Evolutionary conservation across 2,329 filamentous ascomycete genomes (phyloP), one percentile per base, ranked within the genome.

Genomic region (Fusarium falciforme): DNA sequence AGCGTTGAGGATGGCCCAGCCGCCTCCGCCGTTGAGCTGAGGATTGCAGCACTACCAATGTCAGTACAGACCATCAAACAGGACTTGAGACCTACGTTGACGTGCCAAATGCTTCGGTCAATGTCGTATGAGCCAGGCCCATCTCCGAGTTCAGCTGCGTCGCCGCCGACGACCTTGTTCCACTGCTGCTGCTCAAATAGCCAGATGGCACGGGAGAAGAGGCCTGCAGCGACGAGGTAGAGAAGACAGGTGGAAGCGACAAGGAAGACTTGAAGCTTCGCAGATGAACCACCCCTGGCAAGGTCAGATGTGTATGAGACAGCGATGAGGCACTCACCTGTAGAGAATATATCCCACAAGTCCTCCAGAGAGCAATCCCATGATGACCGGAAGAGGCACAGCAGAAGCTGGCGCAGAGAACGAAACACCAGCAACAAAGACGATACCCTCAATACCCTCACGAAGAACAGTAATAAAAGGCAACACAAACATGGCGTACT

Each of bases 1-100:
- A 67, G 93, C 91, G 78, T 97, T 96, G 87, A 97, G 94, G 74
- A 97, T 91, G 64, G 93, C 94, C 94, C 94, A 97, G 52, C 93
- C 93, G 40, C 92, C 91, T 57, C 92, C 92, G 31, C 93, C 92
- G 71, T 94, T 91, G 42, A 92, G 83, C 61, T 90, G 84, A 0
- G 94, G 92, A 77, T 90, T 95, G 81, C 94, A 96, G 85, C 93
- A 97, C 91, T 93, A 68, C 25, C 31, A 20, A n/a, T 29, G 66
- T 67, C 31, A 64, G 58, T 10, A 14, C 11, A 22, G 17, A 7
- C 6, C 47, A 31, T 25, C 12, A 20, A 27, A 2, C 10, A 6
- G 20, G 33, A 9, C 8, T 9, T 7, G 14, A 31, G 14, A 87
- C 90, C 85, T 82, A 92, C 90, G 79, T 96, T 95, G 64, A 96